Evolutionary conservation across 768 basidiomycete genomes (phyloP).

Genomic region (Trametes coccinea): DNA sequence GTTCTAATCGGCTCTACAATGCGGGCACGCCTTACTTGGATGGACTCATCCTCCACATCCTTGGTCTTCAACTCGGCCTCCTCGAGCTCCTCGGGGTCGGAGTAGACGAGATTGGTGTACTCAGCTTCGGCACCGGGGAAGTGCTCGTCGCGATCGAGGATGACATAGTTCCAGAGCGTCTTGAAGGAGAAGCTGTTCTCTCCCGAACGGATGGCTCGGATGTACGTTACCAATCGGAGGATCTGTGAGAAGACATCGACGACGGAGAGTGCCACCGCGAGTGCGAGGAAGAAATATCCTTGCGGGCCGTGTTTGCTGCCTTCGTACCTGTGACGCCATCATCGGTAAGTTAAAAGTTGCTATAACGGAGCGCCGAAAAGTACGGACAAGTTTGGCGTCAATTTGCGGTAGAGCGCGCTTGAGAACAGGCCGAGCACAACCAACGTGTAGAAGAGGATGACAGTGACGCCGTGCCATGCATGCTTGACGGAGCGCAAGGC

Average conservation of each 20-base stretch:
- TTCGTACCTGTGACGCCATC: constrained; percentile 57
- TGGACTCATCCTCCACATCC: constrained; percentile 20
- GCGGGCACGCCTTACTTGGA: constrained; percentile 24
- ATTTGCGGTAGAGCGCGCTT: constrained; percentile 70
- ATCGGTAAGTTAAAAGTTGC: constrained; percentile 8
- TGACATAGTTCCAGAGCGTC: constrained; percentile 56
- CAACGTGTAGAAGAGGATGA: constrained; percentile 64
- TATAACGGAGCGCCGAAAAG: constrained; percentile 4
- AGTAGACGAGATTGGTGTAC: constrained; percentile 58
- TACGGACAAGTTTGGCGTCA: constrained; percentile 84
- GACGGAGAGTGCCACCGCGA: constrained; percentile 46
- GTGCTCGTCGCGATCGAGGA: constrained; percentile 49
- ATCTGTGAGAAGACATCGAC: constrained; percentile 56
- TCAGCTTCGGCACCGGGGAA: constrained; percentile 37
- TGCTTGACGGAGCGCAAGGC: constrained; percentile 78
- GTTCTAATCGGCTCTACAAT: constrained; percentile 31
- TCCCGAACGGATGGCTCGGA: constrained; percentile 35
- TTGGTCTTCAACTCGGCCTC: constrained; percentile 42
- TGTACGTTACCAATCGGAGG: constrained; percentile 52
- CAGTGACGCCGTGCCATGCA: constrained; percentile 55
- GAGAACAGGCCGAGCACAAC: constrained; percentile 64
- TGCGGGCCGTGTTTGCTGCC: constrained; percentile 59
- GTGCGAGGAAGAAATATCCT: constrained; percentile 56
- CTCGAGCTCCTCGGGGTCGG: constrained; percentile 58
- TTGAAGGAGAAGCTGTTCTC: constrained; percentile 47